Conservation (phyloP, 1,284 basidiomycete species). For the Serendipita sp. region DNA sequence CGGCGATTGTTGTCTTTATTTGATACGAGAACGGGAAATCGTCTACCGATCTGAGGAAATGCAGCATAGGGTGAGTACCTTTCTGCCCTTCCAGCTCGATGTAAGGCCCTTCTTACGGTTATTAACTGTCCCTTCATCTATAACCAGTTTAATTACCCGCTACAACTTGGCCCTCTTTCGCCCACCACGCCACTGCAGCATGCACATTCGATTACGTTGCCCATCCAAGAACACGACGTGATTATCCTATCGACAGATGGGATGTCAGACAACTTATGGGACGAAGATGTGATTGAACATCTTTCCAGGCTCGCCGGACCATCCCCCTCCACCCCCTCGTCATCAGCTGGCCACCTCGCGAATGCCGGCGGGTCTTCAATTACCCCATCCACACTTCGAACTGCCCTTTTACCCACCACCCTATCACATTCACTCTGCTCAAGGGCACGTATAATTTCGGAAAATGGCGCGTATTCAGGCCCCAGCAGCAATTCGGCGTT, state of each 20-base stretch:
- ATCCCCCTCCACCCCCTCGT: background rate
- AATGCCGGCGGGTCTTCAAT: background rate
- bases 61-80: slow-evolving; percentile 61
- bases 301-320: slow-evolving; percentile 49
- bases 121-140: background rate
- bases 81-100: background rate
- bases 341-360: background rate
- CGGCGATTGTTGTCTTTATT: slow-evolving; percentile 82
- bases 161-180: slow-evolving; percentile 71
- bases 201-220: slow-evolving; percentile 60
- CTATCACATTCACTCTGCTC: slow-evolving; percentile 45
- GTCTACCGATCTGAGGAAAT: slow-evolving; percentile 86
- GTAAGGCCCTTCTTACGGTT: background rate
- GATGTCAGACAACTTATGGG: slow-evolving; percentile 87
- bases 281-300: slow-evolving; percentile 86
- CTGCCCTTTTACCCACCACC: slow-evolving; percentile 4
- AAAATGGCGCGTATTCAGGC: slow-evolving; percentile 19
- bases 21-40: slow-evolving; percentile 64
- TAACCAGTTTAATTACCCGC: slow-evolving; percentile 73
- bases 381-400: slow-evolving; percentile 3
- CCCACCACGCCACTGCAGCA: slow-evolving; percentile 54
- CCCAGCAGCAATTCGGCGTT: background rate
- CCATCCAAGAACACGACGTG: slow-evolving; percentile 75
- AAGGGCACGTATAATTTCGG: slow-evolving; percentile 45
- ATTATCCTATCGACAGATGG: slow-evolving; percentile 85